These are phyloP conservation scores for Suhomyces faveliae DNA, from an alignment of 805 yeast species.

Conservation along the genomic window DNA sequence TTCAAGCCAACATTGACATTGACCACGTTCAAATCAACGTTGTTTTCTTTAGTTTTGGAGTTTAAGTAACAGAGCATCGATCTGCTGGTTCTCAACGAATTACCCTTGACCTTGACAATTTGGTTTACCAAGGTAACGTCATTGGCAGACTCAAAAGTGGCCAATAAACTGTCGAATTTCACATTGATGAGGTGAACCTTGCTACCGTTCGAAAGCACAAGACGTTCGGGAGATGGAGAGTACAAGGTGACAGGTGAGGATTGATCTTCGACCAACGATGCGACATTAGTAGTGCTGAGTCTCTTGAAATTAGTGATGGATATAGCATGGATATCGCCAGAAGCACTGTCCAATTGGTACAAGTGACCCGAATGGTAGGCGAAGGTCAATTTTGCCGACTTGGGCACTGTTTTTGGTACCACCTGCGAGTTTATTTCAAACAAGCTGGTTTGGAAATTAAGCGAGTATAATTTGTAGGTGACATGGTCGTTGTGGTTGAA, in stretches of 20 bases:
- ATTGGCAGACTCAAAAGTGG: constrained; percentile 21
- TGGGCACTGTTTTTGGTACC: not conserved
- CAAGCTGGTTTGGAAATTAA: constrained; percentile 18
- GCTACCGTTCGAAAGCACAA: constrained; percentile 41
- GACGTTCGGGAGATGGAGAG: constrained; percentile 45
- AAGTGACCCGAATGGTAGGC: constrained; percentile 26
- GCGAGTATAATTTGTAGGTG: constrained; percentile 24
- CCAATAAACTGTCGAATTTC: constrained; percentile 42
- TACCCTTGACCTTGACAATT: constrained; percentile 42
- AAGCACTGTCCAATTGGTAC: constrained; percentile 21
- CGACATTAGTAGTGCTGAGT: constrained; percentile 20
- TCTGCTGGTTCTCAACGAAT: constrained; percentile 36
- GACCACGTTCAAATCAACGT: constrained; percentile 43
- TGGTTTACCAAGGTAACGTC: constrained; percentile 28
- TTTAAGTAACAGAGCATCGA: constrained; percentile 44
- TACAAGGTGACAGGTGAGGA: constrained; percentile 27
- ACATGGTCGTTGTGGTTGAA: constrained; percentile 12
- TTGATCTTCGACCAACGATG: constrained; percentile 12
- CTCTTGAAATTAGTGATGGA: constrained; percentile 24
- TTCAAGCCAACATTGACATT: constrained; percentile 65
- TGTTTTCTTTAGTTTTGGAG: constrained; percentile 42
- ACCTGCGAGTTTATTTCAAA: constrained; percentile 21
- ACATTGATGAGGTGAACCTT: constrained; percentile 45
- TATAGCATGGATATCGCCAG: constrained; percentile 18
- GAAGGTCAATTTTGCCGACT: constrained; percentile 11